Evolutionary conservation across 495 filamentous ascomycete species (phyloP).

Genomic region (Xylaria intraflava): DNA sequence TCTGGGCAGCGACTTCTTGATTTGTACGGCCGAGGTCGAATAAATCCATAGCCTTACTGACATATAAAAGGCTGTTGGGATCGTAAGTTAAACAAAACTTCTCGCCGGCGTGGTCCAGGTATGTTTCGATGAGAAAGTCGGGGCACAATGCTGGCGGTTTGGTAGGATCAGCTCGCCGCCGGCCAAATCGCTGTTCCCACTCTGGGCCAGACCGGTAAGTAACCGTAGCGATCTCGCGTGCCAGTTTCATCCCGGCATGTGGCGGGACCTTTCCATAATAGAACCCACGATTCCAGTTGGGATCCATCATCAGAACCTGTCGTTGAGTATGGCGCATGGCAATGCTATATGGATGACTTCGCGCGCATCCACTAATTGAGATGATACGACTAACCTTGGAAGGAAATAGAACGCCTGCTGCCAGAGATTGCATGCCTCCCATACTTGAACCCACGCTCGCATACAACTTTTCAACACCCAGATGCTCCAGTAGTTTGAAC

Average conservation of each 20-base stretch:
- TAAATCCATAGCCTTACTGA: slow-evolving; percentile 98
- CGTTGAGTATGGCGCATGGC: slow-evolving; percentile 98
- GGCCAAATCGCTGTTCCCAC: slow-evolving; percentile 93
- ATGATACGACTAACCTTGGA: slow-evolving; percentile 74
- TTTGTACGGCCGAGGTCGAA: slow-evolving; percentile 80
- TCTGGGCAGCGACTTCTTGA: slow-evolving; percentile 40
- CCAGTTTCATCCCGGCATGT: slow-evolving; percentile 95
- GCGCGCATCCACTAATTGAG: slow-evolving; percentile 87
- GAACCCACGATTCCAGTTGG: slow-evolving; percentile 94
- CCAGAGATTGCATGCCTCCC: slow-evolving; percentile 97
- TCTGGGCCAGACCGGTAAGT: slow-evolving; percentile 96
- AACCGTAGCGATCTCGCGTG: slow-evolving; percentile 93
- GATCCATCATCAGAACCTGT: slow-evolving; percentile 97
- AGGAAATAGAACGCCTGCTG: slow-evolving; percentile 81
- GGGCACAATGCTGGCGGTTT: slow-evolving; percentile 88
- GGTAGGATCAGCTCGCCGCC: slow-evolving; percentile 76
- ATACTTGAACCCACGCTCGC: slow-evolving; percentile 95
- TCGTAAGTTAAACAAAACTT: slow-evolving; percentile 99
- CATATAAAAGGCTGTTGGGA: slow-evolving; percentile 90
- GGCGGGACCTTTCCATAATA: slow-evolving; percentile 89
- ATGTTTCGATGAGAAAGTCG: slow-evolving; percentile 97
- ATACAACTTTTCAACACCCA: slow-evolving; percentile 75
- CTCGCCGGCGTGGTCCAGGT: slow-evolving; percentile 96
- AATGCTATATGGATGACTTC: slow-evolving; percentile 96
- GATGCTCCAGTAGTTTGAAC: slow-evolving; percentile 75